Conservation (phyloP, 768 basidiomycete species). For the Rhodosporidiobolus odoratus region DNA sequence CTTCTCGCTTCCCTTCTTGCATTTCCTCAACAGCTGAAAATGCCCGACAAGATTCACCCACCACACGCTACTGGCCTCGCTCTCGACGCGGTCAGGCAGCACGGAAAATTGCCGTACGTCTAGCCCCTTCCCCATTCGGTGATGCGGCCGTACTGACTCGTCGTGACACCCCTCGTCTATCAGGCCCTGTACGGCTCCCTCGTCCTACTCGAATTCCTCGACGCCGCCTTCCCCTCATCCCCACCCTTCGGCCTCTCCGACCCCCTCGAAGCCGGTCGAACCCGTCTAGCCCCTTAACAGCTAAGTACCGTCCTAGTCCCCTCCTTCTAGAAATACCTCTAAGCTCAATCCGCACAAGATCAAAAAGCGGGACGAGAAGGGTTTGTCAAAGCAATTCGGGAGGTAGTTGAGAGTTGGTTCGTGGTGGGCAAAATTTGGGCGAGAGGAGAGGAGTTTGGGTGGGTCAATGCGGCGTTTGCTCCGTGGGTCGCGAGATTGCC, state of each 20-base stretch:
- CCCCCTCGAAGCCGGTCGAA: slow-evolving; percentile 7
- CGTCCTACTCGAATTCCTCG: slow-evolving; percentile 33
- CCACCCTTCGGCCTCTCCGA: background rate
- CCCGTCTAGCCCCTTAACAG: slow-evolving; percentile 43
- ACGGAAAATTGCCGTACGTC: slow-evolving; percentile 58
- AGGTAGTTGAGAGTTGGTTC: slow-evolving; percentile 20
- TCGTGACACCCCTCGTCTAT: slow-evolving; percentile 43
- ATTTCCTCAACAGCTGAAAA: background rate
- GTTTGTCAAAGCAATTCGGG: slow-evolving; percentile 21
- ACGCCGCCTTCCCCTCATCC: slow-evolving; percentile 18
- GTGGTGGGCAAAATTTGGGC: slow-evolving; percentile 43
- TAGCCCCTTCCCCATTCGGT: slow-evolving; percentile 50
- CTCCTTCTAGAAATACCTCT: slow-evolving; percentile 54
- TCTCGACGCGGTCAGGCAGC: slow-evolving; percentile 59
- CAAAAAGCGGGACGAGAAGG: slow-evolving; percentile 44
- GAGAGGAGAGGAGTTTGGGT: slow-evolving; percentile 48
- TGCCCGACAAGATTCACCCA: slow-evolving; percentile 54
- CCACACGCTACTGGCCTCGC: slow-evolving; percentile 77
- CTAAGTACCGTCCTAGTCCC: slow-evolving; percentile 56
- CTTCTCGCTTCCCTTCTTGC: too few relatives aligned
- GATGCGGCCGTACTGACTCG: too few relatives aligned
- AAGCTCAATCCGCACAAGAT: slow-evolving; percentile 46
- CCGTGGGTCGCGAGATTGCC: slow-evolving; percentile 67
- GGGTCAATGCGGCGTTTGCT: slow-evolving; percentile 58
- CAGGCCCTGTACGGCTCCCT: slow-evolving; percentile 68